Conservation (phyloP, 129 eudicot species). For the Dittrichia graveolens region DNA sequence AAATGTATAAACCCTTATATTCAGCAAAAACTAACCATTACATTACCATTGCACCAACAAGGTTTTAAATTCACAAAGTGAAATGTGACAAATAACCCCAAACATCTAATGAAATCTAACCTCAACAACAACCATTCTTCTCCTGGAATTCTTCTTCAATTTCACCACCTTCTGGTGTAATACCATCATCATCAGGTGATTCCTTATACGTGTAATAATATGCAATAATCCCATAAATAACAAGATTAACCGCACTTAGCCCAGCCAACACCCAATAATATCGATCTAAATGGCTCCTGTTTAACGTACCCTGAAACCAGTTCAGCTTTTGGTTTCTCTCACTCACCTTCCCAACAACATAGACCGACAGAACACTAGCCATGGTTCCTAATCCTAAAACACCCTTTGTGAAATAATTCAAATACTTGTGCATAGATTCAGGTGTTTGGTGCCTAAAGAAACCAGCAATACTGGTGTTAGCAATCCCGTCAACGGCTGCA, state of each 20-base stretch:
- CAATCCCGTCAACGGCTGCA: slow-evolving; percentile 52
- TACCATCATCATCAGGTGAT: slow-evolving; percentile 23
- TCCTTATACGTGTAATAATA: slow-evolving; percentile 44
- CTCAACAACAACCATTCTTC: no score
- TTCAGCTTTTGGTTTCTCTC: slow-evolving; percentile 40
- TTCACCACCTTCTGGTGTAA: neutral
- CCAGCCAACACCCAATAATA: slow-evolving; percentile 68
- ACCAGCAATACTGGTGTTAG: slow-evolving; percentile 21
- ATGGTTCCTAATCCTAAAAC: slow-evolving; percentile 59
- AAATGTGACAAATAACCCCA: no score
- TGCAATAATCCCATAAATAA: slow-evolving; percentile 41
- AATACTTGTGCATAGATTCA: slow-evolving; percentile 31
- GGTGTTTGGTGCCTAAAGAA: slow-evolving; percentile 46
- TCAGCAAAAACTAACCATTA: no score
- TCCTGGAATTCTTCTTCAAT: no score
- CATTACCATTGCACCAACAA: no score
- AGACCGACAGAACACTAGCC: slow-evolving; percentile 62
- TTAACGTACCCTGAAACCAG: slow-evolving; percentile 65
- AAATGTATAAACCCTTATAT: no score
- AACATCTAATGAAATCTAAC: no score
- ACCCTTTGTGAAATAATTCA: slow-evolving; percentile 26
- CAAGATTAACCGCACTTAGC: slow-evolving; percentile 54
- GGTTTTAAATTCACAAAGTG: no score
- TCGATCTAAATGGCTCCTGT: slow-evolving; percentile 56
- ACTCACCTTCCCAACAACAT: slow-evolving; percentile 64